These are phyloP conservation scores for Perilla frutescens DNA, from an alignment of 257 asterid genomes.

Conservation along the genomic window DNA sequence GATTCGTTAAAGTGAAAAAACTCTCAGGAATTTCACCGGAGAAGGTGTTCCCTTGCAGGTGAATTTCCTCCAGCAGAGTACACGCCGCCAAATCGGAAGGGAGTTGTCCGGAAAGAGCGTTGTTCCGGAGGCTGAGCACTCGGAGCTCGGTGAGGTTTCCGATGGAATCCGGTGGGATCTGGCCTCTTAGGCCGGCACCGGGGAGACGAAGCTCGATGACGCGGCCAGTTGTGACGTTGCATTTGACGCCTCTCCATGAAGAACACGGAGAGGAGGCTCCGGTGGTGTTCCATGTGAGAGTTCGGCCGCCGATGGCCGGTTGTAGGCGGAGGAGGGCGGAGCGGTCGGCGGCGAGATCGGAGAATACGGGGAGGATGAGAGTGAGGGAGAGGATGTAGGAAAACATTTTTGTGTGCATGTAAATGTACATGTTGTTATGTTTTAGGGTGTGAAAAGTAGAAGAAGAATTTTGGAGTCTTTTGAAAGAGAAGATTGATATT, in stretches of 20 bases:
- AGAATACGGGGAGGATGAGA: conserved; percentile 33
- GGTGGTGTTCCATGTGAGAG: conserved; percentile 54
- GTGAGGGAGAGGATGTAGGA: conserved; percentile 27
- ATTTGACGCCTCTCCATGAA: conserved; percentile 60
- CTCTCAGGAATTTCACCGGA: conserved; percentile 59
- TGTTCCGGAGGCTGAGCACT: conserved; percentile 63
- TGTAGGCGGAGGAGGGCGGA: conserved; percentile 58
- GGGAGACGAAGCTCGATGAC: conserved; percentile 63
- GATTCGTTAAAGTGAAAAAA: conserved; percentile 49
- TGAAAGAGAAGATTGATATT: background rate
- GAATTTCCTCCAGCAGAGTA: conserved; percentile 43
- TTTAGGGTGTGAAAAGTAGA: conserved; percentile 14
- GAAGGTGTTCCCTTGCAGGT: conserved; percentile 52
- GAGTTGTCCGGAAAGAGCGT: conserved; percentile 55
- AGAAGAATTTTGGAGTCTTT: background rate
- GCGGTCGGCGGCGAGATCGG: conserved; percentile 51
- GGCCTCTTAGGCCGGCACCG: conserved; percentile 51
- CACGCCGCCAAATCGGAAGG: conserved; percentile 63
- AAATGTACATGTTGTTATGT: no score
- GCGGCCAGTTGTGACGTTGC: conserved; percentile 39
- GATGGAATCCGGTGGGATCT: conserved; percentile 45
- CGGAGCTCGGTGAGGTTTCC: conserved; percentile 57
- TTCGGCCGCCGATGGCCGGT: conserved; percentile 50
- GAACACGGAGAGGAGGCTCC: conserved; percentile 44
- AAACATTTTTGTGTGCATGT: conserved; percentile 34